Base-by-base conservation (phyloP, 148 eudicot species). In the Vaccinium darrowii region DNA sequence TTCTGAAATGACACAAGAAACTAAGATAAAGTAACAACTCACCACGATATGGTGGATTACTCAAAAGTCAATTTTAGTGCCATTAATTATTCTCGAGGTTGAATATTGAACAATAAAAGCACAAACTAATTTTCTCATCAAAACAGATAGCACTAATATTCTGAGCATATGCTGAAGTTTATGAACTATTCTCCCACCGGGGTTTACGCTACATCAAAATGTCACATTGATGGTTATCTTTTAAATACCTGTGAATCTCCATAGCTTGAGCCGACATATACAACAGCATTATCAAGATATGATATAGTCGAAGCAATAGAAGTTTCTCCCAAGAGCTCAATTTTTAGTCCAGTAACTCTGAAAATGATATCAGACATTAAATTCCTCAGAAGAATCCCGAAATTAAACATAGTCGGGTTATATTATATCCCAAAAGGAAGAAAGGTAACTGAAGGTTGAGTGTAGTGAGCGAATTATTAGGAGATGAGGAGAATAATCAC, bases 271-370 rank as follows among this genome's bases (percentile, higher is more conserved):
- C 99, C 99, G 62, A 97, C 84, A 87, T 86, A 97, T 65, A 97
- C 98, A 90, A 93, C 86, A n/a, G 98, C 99, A 87, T 95, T 97
- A 87, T 97, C 99, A 82, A 97, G 92, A 89, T 94, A 97, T 39
- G 99, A 97, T 86, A 97, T 94, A 51, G 99, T 91, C 11, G 99
- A 97, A 53, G 98, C 96, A 88, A 94, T 88, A 81, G 99, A 97
- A 72, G 99, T 97, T 83, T 97, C 99, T 54, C 98, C 99, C 88
- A 97, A 84, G 75, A 91, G 98, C 94, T 95, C 99, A 88, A 97
- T 94, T 91, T 97, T 97, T 76, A 97, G 96, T 80, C 99, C 99
- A 83, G 97, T 95, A 74, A 97, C 99, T 88, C 99, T 97, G 89
- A 81, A 86, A 85, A 83, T 85, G 54, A 86, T 47, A 81, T 71